Evolutionary conservation across 495 filamentous ascomycete genomes (phyloP), one percentile per base, ranked within the genome.

Genomic region (Aspergillus ostianus): DNA sequence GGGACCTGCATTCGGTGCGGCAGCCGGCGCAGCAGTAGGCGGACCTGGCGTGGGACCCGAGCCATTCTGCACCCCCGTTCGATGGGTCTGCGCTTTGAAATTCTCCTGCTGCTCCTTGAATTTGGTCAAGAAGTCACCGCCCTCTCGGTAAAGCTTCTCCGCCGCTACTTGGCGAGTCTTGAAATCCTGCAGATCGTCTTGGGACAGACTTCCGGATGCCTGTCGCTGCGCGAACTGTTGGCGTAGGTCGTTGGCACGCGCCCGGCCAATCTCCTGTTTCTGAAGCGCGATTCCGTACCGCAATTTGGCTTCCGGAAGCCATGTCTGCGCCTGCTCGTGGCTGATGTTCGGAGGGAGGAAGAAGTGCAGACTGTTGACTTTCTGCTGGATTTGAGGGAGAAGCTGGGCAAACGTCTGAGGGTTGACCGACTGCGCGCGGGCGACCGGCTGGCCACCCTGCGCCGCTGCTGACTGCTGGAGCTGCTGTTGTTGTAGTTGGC

Each of bases 221-320:
- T 79, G 76, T 6, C 75, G 77, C 53, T 73, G 68, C 9, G 57
- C 47, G 49, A 72, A 73, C 53, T 77, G 73, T 56, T 71, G 64
- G 23, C 76, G 77, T 23, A 79, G 56, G 9, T 78, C 73, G 12
- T 69, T 57, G 41, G 73, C 67, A 4, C 75, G 70, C 9, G 72
- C 71, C 32, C 73, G 67, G n/a, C 76, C 75, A 17, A 76, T 72
- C 54, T 85, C 82, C 51, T 80, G 77, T 58, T 78, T 83, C 64
- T 84, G 80, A 20, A 84, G 69, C 6, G 77, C 74, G 55, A 78
- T 75, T 17, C 80, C 82, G 65, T 83, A 83, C 59, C 78, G 74
- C 21, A 76, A 65, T 54, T 75, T 80, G n/a, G 79, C 78, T 64
- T 85, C 82, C 10, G 71, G 69, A 30, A 82, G 70, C 79, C 76